Evolutionary conservation across 2,329 filamentous ascomycete species (phyloP).

Genomic region (Penicillium psychrosexuale): DNA sequence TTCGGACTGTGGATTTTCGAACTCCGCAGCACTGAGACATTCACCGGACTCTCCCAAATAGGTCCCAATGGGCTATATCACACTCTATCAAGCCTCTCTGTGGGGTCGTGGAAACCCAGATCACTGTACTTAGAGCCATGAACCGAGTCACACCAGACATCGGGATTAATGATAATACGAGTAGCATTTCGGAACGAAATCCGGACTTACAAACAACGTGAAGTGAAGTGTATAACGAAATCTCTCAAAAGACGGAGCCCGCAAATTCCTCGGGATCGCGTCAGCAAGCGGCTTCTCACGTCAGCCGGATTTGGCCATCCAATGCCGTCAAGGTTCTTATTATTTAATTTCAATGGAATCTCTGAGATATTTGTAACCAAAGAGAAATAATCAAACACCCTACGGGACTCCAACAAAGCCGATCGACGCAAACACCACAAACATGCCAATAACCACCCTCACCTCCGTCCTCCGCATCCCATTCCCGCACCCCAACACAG

Average conservation of each 20-base stretch:
- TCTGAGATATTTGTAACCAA: neutral
- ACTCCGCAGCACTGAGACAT: neutral
- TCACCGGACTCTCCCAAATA: neutral
- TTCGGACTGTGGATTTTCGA: neutral
- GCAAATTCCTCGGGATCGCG: constrained; percentile 5
- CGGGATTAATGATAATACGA: constrained; percentile 7
- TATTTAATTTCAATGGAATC: no score
- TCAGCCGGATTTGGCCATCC: constrained; percentile 1
- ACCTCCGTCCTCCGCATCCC: constrained; percentile 8
- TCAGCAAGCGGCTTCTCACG: constrained; percentile 6
- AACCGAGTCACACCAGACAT: constrained; percentile 1
- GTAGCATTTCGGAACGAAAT: constrained; percentile 2
- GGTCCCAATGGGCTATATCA: neutral
- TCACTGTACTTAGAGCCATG: neutral
- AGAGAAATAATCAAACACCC: neutral
- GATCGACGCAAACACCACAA: neutral
- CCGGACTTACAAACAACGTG: neutral
- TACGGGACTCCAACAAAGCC: neutral
- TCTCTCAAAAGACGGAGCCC: neutral
- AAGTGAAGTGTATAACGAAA: neutral
- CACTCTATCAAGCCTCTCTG: neutral
- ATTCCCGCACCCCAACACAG: constrained; percentile 5
- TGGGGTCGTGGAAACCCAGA: neutral
- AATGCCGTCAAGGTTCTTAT: neutral
- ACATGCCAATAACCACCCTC: constrained; percentile 3